These are phyloP conservation scores for Cryptococcus floricola DNA, from an alignment of 1,284 basidiomycete genomes.

Conservation along the genomic window DNA sequence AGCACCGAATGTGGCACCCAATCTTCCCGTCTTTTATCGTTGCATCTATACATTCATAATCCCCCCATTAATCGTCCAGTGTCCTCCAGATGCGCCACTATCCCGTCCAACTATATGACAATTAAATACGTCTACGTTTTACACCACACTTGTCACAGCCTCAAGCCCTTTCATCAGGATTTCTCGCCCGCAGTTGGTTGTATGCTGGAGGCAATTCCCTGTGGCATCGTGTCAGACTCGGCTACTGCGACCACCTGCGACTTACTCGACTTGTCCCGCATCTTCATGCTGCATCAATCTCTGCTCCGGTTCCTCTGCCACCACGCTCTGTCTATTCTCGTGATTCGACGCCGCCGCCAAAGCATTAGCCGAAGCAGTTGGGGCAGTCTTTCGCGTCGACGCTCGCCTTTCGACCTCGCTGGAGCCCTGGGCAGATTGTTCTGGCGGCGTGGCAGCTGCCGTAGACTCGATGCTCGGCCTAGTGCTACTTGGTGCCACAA, in stretches of 20 bases:
- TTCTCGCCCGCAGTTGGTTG: constrained; percentile 30
- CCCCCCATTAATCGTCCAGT: not conserved
- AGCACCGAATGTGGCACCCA: not conserved
- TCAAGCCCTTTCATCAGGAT: constrained; percentile 20
- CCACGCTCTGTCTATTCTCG: not conserved
- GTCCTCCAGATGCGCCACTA: not conserved
- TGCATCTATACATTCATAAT: too few species aligned
- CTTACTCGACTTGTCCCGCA: constrained; percentile 31
- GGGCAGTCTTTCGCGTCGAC: too few species aligned
- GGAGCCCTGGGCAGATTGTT: too few species aligned
- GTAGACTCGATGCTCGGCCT: too few species aligned
- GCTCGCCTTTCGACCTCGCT: too few species aligned
- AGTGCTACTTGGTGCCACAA: too few species aligned
- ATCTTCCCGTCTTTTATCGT: too few species aligned
- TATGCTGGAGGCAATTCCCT: constrained; percentile 36
- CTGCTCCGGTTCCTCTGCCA: constrained; percentile 1
- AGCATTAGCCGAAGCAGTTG: too few species aligned
- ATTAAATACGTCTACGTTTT: too few species aligned
- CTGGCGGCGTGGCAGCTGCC: too few species aligned
- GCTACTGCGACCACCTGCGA: not conserved
- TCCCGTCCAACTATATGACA: not conserved
- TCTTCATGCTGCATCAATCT: constrained; percentile 32
- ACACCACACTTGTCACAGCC: not conserved
- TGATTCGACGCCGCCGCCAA: too few species aligned
- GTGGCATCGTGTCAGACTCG: not conserved